Evolutionary conservation across 768 basidiomycete species (phyloP).

Genomic region (Tulasnella sp.): DNA sequence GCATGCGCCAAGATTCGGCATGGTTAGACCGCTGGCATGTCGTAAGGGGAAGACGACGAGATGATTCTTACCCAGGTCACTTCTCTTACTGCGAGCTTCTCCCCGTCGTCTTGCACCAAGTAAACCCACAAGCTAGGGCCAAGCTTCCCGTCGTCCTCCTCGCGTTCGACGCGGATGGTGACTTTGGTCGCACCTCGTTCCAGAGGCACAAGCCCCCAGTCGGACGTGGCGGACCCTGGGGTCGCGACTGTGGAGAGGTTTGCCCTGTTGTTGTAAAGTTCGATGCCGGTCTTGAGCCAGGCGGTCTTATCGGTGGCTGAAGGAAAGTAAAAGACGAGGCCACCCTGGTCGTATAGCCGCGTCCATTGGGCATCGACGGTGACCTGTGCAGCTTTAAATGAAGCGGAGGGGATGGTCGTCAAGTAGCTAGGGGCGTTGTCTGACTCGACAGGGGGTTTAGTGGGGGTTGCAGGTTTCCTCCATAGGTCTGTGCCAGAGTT

Average conservation of each 20-base stretch:
- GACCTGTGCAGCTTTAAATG: slow-evolving; percentile 35
- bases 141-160: slow-evolving; percentile 13
- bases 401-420: slow-evolving; percentile 23
- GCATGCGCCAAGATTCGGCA: not conserved
- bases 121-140: slow-evolving; percentile 37
- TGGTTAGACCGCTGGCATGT: not conserved
- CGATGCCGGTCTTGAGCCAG: slow-evolving; percentile 40
- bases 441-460: slow-evolving; percentile 31
- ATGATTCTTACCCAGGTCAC: slow-evolving; percentile 36
- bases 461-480: slow-evolving; percentile 34
- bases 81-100: slow-evolving; percentile 34
- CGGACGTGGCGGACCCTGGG: slow-evolving; percentile 32
- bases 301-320: not conserved
- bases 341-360: slow-evolving; percentile 38
- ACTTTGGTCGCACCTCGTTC: slow-evolving; percentile 10
- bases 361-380: slow-evolving; percentile 37
- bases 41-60: not conserved
- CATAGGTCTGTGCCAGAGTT: slow-evolving; percentile 37
- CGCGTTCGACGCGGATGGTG: slow-evolving; percentile 34
- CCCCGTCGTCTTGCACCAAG: slow-evolving; percentile 29
- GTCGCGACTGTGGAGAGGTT: slow-evolving; percentile 37
- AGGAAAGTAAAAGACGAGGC: slow-evolving; percentile 35
- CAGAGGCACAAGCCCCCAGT: slow-evolving; percentile 37
- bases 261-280: slow-evolving; percentile 35
- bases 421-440: slow-evolving; percentile 34